Conservation (phyloP, 1,284 basidiomycete genomes). For the Coniferiporia sulphurascens region DNA sequence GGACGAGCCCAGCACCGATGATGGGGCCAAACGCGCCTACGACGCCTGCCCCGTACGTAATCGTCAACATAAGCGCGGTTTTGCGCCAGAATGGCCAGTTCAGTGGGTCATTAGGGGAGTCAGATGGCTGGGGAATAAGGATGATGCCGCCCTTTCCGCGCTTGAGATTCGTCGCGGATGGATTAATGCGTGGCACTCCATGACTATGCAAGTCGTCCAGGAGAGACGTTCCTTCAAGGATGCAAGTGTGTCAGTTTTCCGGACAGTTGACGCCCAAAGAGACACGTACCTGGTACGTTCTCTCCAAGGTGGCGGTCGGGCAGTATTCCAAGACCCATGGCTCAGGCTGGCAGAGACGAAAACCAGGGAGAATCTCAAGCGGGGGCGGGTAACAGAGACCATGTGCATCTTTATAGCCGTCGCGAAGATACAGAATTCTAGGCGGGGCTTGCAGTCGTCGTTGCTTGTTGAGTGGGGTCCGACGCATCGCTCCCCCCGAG, state of each 20-base stretch:
- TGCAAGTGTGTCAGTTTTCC: neutral
- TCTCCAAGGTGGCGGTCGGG: constrained; percentile 18
- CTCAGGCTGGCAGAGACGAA: neutral
- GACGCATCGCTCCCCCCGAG: neutral
- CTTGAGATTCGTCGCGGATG: constrained; percentile 10
- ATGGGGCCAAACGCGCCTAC: constrained; percentile 22
- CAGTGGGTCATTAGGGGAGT: constrained; percentile 23
- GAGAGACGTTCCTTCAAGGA: constrained; percentile 18
- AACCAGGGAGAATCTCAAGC: neutral
- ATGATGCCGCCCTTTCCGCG: constrained; percentile 21
- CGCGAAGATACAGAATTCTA: neutral
- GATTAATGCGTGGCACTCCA: neutral
- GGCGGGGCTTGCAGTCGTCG: neutral
- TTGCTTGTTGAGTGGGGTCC: neutral
- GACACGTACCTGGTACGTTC: constrained; percentile 22
- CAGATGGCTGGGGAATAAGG: constrained; percentile 23
- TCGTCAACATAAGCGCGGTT: constrained; percentile 16
- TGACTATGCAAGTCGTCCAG: constrained; percentile 19
- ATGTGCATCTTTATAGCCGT: neutral
- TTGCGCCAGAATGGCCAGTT: constrained; percentile 25
- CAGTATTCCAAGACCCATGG: constrained; percentile 23
- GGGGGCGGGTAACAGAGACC: too few species aligned
- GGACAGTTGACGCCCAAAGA: constrained; percentile 9
- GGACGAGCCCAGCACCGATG: constrained; percentile 19
- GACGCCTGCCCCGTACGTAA: constrained; percentile 20